These are phyloP conservation scores for Mrakia blollopis DNA, from an alignment of 768 basidiomycete genomes.

Conservation along the genomic window DNA sequence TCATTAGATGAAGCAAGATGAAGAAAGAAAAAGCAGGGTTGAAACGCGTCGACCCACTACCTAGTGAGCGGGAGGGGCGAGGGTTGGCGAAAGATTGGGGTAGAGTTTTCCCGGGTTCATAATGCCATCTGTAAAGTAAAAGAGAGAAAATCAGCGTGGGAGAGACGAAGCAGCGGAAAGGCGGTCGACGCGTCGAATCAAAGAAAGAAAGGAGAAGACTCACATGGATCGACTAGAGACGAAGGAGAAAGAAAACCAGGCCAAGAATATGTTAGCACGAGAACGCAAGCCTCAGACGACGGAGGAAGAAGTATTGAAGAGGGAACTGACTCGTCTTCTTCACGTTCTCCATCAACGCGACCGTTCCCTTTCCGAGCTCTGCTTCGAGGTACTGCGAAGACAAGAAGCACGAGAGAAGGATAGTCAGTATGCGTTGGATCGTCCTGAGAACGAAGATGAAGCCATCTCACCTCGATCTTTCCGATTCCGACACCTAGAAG, in stretches of 20 bases:
- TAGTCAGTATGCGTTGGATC: not conserved
- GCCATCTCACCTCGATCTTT: slow-evolving; percentile 51
- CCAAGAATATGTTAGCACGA: too few species aligned
- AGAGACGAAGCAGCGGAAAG: not conserved
- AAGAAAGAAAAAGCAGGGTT: too few species aligned
- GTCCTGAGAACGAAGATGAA: not conserved
- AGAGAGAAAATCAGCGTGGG: slow-evolving; percentile 11
- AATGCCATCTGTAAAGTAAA: slow-evolving; percentile 21
- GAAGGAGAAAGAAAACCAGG: not conserved
- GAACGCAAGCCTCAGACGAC: too few species aligned
- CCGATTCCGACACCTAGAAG: slow-evolving; percentile 69
- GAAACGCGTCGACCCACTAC: too few species aligned
- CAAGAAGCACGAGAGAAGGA: not conserved
- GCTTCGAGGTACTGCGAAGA: slow-evolving; percentile 59
- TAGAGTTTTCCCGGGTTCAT: slow-evolving; percentile 29
- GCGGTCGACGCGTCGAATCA: too few species aligned
- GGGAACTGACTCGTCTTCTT: slow-evolving; percentile 54
- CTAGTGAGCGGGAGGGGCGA: too few species aligned
- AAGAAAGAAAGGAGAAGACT: not conserved
- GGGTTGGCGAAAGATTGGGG: slow-evolving; percentile 1
- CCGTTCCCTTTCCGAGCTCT: slow-evolving; percentile 76
- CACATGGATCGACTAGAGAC: not conserved
- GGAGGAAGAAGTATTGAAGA: too few species aligned
- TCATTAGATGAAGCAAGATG: too few species aligned
- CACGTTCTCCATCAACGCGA: slow-evolving; percentile 75